Base-by-base conservation (phyloP, 1,284 basidiomycete genomes). In the Puccinia triticina region DNA sequence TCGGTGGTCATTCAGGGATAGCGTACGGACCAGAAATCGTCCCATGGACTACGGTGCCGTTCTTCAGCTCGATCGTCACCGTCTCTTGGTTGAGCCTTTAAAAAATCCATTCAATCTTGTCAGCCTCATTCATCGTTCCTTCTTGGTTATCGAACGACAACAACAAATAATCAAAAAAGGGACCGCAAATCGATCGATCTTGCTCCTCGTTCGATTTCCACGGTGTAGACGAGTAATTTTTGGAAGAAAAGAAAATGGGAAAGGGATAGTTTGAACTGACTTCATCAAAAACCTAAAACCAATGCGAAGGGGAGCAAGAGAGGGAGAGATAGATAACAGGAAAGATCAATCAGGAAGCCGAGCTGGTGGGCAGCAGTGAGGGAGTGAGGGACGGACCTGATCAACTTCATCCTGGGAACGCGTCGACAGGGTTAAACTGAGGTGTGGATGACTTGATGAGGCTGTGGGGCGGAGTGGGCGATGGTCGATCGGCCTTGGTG, bases 31-130 rank as follows among this genome's bases (percentile, higher is more conserved):
- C 96, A 48, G 95, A 98, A 87, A 99, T 98, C 34, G 96, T 99
- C 23, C 96, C 96, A 86, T 97, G 94, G 40, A 99, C 92, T 82
- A 96, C 89, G 0, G 95, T 95, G 64, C 96, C 96, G 85, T 99
- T 98, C 89, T 99, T 99, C 86, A 99, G 91, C 89, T 99, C 96
- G 88, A 99, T 92, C 84, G 95, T 95, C 85, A 98, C 96, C 85
- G 95, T 96, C 91, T 99, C 96, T 88, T 98, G 98, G 91, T 98
- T 97, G 89, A 99, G 96, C 88, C 95, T 96, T 87, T 11, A 26
- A 16, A 67, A 50, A 69, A 46, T 46, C n/a, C 3, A 77, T 55
- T n/a, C 34, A 37, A 16, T 16, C 34, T 37, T 21, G 57, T 29
- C n/a, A 64, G 18, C 32, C 12, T 50, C 48, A n/a, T 50, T 2